Percentiles rank a stretch among this genome's conserved stretches.
Conservation (phyloP, 768 basidiomycete species). For the Mycena venus region DNA sequence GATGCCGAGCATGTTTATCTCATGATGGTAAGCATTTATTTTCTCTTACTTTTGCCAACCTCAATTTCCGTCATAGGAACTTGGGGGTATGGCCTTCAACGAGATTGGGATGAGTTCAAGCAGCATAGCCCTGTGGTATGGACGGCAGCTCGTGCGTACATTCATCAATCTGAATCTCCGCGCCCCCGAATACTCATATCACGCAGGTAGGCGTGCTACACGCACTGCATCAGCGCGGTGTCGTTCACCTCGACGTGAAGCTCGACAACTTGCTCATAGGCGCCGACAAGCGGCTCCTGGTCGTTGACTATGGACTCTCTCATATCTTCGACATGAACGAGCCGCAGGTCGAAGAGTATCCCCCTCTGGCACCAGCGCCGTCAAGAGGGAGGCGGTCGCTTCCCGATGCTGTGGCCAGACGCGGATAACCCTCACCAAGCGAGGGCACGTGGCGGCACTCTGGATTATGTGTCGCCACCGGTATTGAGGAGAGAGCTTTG, state of each 20-base stretch:
- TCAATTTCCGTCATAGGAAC: neutral
- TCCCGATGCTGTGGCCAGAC: neutral
- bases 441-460: neutral
- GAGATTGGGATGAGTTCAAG: neutral
- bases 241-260: slow-evolving; percentile 19
- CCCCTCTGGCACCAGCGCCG: neutral
- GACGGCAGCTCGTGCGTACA: slow-evolving; percentile 1
- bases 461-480: neutral
- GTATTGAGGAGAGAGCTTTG: neutral
- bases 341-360: neutral
- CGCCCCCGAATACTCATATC: no score
- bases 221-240: neutral
- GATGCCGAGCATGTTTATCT: neutral
- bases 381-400: neutral
- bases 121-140: neutral
- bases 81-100: neutral
- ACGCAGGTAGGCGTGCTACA: no score
- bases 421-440: neutral
- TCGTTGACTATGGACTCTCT: slow-evolving; percentile 9
- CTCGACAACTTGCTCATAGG: neutral
- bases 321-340: neutral
- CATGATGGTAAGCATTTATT: slow-evolving; percentile 2
- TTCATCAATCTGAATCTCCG: no score
- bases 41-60: neutral
- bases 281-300: neutral